Base-by-base conservation (phyloP, 495 filamentous ascomycete species). In the Penicillium coffeae region DNA sequence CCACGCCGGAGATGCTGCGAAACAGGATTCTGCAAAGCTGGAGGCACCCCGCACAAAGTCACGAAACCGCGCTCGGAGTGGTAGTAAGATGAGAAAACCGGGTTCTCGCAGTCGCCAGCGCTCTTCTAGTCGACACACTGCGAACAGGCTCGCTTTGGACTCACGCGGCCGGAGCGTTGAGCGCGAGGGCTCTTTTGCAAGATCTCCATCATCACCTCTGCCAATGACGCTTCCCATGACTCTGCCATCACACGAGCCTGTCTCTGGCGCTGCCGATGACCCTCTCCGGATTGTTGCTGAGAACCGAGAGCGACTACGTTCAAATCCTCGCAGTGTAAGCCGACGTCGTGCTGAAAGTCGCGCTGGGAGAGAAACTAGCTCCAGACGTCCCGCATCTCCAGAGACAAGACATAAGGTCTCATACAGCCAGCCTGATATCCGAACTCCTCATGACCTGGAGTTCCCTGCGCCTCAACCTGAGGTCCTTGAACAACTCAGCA, bases 161-260 rank as follows among this genome's bases (percentile, higher is more conserved):
- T 64, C 50, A 49, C 78, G 70, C 46, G 80, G 64, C 37, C 80
- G 65, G 62, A 87, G 66, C 56, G 70, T 54, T 63, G 81, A 73
- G 41, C 76, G 77, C n/a, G 76, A 78, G 20, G 74, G 73, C 2
- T 81, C 85, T 20, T 49, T 67, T n/a, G 70, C 74, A 38, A 69
- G 86, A 34, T 96, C 90, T 2, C 89, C 90, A 21, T 89, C 90
- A 0, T 90, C 87, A 2, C 89, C 90, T 14, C 64, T 89, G 35
- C 88, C 89, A 14, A 85, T 90, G 70, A 71, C 77, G 8, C 55
- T 73, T 3, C 51, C 72, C 60, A 54, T 90, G 70, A 71, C 77
- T 13, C 56, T 74, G 2, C 50, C 72, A 61, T 51, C 63, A 45
- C 51, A 68, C 38, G 43, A 56, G 44, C 4, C 66, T 56, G 42